phyloP scores from a whole-genome alignment of 306 rosid genomes.

The Quercus cerris region DNA sequence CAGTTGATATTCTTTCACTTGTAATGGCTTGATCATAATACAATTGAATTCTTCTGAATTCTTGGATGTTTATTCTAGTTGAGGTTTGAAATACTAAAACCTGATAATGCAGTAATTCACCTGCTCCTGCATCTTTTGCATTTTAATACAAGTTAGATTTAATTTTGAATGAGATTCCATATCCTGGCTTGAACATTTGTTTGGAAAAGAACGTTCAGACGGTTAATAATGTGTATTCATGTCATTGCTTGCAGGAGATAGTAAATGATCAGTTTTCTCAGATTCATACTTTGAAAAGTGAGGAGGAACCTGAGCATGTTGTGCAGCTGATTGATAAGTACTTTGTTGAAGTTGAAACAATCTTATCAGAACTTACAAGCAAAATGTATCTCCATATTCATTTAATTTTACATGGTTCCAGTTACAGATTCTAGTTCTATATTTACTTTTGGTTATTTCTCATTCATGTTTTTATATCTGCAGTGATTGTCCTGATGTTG shows the following conservation, averaged over 20 bases:
- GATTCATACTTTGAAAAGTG: constrained; percentile 19
- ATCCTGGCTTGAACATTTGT: background rate
- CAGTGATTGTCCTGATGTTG: constrained; percentile 37
- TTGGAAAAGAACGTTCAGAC: constrained; percentile 11
- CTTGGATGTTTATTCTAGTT: background rate
- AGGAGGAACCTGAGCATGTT: constrained; percentile 25
- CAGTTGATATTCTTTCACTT: background rate
- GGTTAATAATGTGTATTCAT: constrained; percentile 4
- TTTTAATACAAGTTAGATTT: background rate
- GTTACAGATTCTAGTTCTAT: constrained; percentile 1
- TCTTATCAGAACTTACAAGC: constrained; percentile 37
- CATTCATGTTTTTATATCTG: constrained; percentile 1
- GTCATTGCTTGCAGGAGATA: constrained; percentile 39
- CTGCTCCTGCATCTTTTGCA: background rate
- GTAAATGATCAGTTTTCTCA: constrained; percentile 41
- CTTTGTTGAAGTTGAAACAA: constrained; percentile 34
- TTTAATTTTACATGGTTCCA: constrained; percentile 12
- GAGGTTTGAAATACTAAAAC: background rate
- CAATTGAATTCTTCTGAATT: background rate
- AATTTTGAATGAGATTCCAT: background rate
- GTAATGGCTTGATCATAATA: background rate
- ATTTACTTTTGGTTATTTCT: constrained; percentile 6
- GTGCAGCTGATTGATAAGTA: constrained; percentile 35
- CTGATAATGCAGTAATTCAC: background rate
- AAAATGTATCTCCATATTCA: constrained; percentile 29